Evolutionary conservation across 2,329 filamentous ascomycete species (phyloP).

Genomic region (Fusarium coffeatum): DNA sequence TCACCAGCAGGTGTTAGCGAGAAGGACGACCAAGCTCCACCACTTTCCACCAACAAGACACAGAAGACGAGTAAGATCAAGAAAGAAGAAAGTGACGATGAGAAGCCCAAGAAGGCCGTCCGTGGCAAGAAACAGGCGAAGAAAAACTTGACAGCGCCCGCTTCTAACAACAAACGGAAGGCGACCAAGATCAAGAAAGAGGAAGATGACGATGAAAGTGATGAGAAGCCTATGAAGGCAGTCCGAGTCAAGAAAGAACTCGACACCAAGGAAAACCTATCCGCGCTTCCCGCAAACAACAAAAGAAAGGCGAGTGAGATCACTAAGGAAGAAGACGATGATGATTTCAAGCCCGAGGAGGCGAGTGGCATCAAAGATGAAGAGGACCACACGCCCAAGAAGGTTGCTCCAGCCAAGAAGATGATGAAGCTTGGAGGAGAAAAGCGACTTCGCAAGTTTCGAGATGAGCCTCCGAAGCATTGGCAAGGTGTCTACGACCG

Average conservation of each 20-base stretch:
- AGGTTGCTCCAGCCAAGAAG: neutral
- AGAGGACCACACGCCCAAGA: neutral
- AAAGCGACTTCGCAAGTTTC: slow-evolving; percentile 53
- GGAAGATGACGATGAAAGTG: neutral
- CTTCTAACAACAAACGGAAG: neutral
- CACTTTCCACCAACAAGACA: neutral
- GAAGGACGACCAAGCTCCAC: neutral
- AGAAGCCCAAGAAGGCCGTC: neutral
- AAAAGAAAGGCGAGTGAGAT: neutral
- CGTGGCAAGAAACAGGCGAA: neutral
- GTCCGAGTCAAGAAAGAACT: neutral
- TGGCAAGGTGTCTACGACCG: slow-evolving; percentile 55
- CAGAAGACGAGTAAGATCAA: neutral
- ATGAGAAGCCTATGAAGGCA: neutral
- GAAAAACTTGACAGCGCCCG: neutral
- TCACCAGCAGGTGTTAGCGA: rapidly evolving
- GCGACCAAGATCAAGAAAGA: neutral
- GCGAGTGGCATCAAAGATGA: neutral
- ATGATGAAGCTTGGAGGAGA: slow-evolving; percentile 39
- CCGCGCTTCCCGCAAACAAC: neutral
- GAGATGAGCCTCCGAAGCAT: slow-evolving; percentile 49
- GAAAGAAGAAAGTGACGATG: rapidly evolving
- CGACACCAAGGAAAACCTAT: neutral
- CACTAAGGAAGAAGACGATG: neutral
- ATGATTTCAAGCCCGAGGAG: neutral